Base-by-base conservation (phyloP, 2,329 filamentous ascomycete species). In the Curvularia lunata region DNA sequence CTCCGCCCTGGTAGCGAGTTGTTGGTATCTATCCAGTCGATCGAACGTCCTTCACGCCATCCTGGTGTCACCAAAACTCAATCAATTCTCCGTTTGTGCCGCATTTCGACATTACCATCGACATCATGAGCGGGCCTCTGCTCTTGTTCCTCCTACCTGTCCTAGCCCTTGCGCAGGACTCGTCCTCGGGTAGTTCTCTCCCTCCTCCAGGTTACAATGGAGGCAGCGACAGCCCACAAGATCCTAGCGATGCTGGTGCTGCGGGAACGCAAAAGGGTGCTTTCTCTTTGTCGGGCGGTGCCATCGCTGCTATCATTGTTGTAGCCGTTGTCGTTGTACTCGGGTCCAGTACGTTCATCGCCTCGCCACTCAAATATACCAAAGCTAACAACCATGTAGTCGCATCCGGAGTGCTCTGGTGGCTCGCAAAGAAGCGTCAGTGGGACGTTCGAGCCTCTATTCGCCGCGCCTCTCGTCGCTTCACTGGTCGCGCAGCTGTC, bases 341-440 rank as follows among this genome's bases (percentile, higher is more conserved):
- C 9, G 74, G 90, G 57, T 90, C 90, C 75, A 85, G 91, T 93
- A 81, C 73, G 86, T 76, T 32, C 19, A 16, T 32, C 27, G 46
- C 40, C 34, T 37, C 12, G 25, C 6, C 16, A 25, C 10, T 7
- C n/a, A 30, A 13, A 41, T 6, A 27, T 23, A 38, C 13, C 7
- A 5, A 21, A 28, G 52, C 55, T 72, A 63, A 71, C 63, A 28
- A 12, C 5, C 13, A 19, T 46, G 40, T 64, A 90, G 89, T 88
- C 61, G 82, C 82, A 21, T 88, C 84, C 32, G 85, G 87, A 2
- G 79, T 86, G 2, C 85, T 95, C 27, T 96, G 90, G 79, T 91
- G 88, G 75, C 75, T 94, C 37, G 90, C 91, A 54, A 95, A 95
- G 82, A 92, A 91, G 79, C 86, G 88, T 46, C 90, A 93, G 76